phyloP scores from a whole-genome alignment of 2,329 filamentous ascomycete genomes.

The Neofusicoccum kwambonambiense region DNA sequence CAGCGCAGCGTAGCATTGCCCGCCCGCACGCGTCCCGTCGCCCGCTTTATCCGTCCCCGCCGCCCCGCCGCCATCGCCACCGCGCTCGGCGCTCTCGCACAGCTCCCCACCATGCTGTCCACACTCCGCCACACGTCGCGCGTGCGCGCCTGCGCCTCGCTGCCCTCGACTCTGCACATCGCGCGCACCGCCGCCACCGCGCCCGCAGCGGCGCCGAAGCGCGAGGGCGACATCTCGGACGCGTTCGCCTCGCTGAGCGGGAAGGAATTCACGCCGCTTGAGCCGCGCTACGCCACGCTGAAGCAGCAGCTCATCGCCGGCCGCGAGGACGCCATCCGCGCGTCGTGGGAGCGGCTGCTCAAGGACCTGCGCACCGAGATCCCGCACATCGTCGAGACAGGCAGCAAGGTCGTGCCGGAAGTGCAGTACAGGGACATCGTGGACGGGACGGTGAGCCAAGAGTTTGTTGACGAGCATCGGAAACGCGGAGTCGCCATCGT shows the following conservation, averaged over 20 bases:
- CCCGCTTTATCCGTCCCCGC: neutral
- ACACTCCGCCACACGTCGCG: slow-evolving; percentile 27
- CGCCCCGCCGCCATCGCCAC: neutral
- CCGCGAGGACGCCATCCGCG: slow-evolving; percentile 47
- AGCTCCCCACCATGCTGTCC: slow-evolving; percentile 29
- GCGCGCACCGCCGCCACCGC: slow-evolving; percentile 22
- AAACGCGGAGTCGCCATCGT: slow-evolving; percentile 56
- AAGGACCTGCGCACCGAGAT: slow-evolving; percentile 45
- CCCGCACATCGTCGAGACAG: slow-evolving; percentile 42
- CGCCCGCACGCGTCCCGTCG: neutral
- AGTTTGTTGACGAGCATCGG: slow-evolving; percentile 58
- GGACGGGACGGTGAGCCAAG: slow-evolving; percentile 45
- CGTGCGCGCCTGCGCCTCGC: neutral
- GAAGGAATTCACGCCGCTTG: slow-evolving; percentile 44
- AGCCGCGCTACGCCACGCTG: slow-evolving; percentile 46
- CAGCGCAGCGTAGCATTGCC: slow-evolving; percentile 5
- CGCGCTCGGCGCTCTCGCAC: neutral
- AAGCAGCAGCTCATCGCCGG: slow-evolving; percentile 47
- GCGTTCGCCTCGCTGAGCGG: slow-evolving; percentile 51
- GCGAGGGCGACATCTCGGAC: slow-evolving; percentile 51
- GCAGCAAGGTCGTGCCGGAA: slow-evolving; percentile 45
- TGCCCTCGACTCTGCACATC: slow-evolving; percentile 19
- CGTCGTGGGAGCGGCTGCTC: slow-evolving; percentile 49
- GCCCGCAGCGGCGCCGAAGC: slow-evolving; percentile 36
- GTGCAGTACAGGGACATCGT: slow-evolving; percentile 49